Percentiles rank a stretch among this genome's conserved stretches.
phyloP scores from a whole-genome alignment of 2,329 filamentous ascomycete genomes.

The Alternaria sp. region DNA sequence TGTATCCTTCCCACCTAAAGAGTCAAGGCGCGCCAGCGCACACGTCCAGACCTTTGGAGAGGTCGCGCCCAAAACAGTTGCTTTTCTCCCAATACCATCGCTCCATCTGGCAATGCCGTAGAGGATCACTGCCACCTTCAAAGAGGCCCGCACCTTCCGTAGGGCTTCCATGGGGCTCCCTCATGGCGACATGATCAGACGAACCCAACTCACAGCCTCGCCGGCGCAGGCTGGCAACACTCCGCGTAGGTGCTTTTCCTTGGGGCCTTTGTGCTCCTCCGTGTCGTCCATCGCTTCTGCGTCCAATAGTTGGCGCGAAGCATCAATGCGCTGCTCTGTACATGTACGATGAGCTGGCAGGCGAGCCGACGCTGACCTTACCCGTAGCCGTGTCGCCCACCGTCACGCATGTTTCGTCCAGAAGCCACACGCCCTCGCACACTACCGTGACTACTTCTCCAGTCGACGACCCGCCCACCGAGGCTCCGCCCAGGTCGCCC shows the following conservation, averaged over 20 bases:
- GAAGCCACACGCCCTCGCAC: slow-evolving; percentile 64
- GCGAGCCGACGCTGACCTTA: slow-evolving; percentile 43
- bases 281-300: slow-evolving; percentile 13
- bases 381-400: slow-evolving; percentile 62
- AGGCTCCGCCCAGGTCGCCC: slow-evolving; percentile 61
- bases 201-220: slow-evolving; percentile 55
- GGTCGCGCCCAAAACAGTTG: slow-evolving; percentile 30
- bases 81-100: slow-evolving; percentile 28
- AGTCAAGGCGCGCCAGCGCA: slow-evolving; percentile 36
- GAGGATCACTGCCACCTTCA: slow-evolving; percentile 15
- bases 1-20: slow-evolving; percentile 21
- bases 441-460: slow-evolving; percentile 50
- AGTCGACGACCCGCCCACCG: slow-evolving; percentile 60
- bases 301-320: slow-evolving; percentile 42
- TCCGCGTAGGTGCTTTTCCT: slow-evolving; percentile 63
- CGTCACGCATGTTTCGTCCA: slow-evolving; percentile 61
- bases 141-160: slow-evolving; percentile 16
- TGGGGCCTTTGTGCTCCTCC: slow-evolving; percentile 5
- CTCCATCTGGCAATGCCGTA: slow-evolving; percentile 35
- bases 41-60: slow-evolving; percentile 26
- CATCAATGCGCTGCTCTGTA: slow-evolving; percentile 39
- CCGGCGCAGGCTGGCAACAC: slow-evolving; percentile 65
- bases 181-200: slow-evolving; percentile 49
- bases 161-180: slow-evolving; percentile 22
- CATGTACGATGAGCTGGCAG: slow-evolving; percentile 54